Conservation (phyloP, 192 early-diverging fungal genomes). For the Linnemannia schmuckeri region DNA sequence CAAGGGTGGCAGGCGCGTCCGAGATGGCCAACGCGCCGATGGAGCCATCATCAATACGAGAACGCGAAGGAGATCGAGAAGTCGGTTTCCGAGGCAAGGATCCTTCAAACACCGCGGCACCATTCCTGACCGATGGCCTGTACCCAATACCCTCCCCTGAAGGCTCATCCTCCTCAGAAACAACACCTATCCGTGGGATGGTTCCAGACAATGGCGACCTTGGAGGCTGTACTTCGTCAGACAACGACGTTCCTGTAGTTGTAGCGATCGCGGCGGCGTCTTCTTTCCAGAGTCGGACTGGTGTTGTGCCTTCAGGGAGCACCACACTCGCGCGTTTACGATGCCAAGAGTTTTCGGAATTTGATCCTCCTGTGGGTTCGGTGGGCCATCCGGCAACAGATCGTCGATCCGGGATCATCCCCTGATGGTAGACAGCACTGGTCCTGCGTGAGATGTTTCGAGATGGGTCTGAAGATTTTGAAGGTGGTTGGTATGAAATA, state of each 20-base stretch:
- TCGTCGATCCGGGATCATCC: background rate
- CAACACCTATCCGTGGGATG: background rate
- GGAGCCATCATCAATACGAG: background rate
- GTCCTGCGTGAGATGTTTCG: background rate
- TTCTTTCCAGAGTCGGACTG: slow-evolving; percentile 24
- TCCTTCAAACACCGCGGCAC: slow-evolving; percentile 52
- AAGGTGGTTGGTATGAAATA: slow-evolving; percentile 42
- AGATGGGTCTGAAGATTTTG: background rate
- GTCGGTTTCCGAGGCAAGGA: background rate
- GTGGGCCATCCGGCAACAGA: background rate
- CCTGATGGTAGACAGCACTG: background rate
- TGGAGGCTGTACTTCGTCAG: background rate
- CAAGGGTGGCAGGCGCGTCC: background rate
- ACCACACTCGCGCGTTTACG: slow-evolving; percentile 19
- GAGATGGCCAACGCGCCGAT: background rate
- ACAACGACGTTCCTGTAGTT: background rate
- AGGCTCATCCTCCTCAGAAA: background rate
- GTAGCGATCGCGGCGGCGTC: background rate
- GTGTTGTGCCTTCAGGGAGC: slow-evolving; percentile 3
- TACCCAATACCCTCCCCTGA: background rate
- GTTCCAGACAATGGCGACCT: background rate
- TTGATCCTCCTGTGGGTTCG: background rate
- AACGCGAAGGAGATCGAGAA: background rate
- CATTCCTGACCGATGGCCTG: slow-evolving; percentile 19
- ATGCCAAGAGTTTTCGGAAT: background rate